Evolutionary conservation across 108 stramenopile genomes (phyloP), one percentile per base, ranked within the genome.

Genomic region (Nitzschia putrida): DNA sequence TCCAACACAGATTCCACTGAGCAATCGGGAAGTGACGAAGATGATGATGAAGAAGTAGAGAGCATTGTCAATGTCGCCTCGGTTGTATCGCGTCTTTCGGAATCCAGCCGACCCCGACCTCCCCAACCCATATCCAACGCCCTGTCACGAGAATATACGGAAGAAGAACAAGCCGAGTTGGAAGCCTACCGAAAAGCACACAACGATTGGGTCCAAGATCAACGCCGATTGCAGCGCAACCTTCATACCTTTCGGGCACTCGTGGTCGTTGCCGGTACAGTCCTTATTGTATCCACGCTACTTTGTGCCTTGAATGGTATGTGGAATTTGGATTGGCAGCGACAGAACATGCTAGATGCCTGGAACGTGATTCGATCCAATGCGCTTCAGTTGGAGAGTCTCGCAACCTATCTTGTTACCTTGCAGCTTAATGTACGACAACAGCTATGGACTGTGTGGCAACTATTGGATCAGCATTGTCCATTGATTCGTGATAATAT

Each of bases 401-500:
- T 24, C 21, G 21, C 23, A 1, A 14, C n/a, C 13, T 41, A 63
- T 2, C 44, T 45, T 13, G 38, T 14, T 8, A 47, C 21, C 23
- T 18, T 45, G 12, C 61, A 63, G 43, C 9, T 10, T 22, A 44
- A 41, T 2, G 23, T 47, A 4, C 18, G 44, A 21, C 44, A 63
- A 63, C 61, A 63, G 40, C 42, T 63, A 14, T 63, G 44, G 44
- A 63, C 43, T 8, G n/a, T 63, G 7, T 63, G 61, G 61, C 61
- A 63, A 38, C 18, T 63, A 9, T 45, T 63, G 43, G 61, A 63
- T 63, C 61, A 63, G 23, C 61, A 63, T 45, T 63, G 61, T 63
- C 61, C 61, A 2, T 24, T 63, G 44, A 8, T 63, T 20, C n/a
- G 61, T 2, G 24, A 13, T 3, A 63, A 39, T 47, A 38, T 45